Base-by-base conservation (phyloP, 106 monocot genomes). In the Dendrobium catenatum region DNA sequence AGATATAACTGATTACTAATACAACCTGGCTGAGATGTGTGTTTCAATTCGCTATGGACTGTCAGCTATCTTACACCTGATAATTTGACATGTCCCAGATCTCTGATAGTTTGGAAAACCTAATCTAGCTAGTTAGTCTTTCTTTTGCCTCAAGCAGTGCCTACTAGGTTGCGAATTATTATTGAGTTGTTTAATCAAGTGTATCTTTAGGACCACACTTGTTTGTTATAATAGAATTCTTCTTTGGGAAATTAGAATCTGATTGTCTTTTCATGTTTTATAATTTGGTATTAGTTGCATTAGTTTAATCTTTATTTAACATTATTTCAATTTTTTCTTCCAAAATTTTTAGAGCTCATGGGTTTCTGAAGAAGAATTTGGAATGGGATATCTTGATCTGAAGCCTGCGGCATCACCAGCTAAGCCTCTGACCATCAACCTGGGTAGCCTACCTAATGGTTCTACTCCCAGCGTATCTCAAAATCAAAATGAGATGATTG, bases 361-460 rank as follows among this genome's bases (percentile, higher is more conserved):
- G 99, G 80, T 99, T 79, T 88, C 95, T 83, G 99, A 99, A 41
- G 99, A 99, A 80, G 99, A 91, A 37, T 99, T 99, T 89, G 81
- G 84, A 67, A 99, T 99, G 99, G 99, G 99, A 4, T 81, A 84
- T 81, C 24, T 95, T 83, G 99, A 95, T 55, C 58, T 88, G 55
- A 99, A 91, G 82, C 87, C 84, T 77, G 78, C 82, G 73, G 76
- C 86, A 79, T 84, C 88, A 54, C 80, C 88, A 61, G 79, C 88
- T 41, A 99, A 93, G 81, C 61, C 79, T 59, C 19, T 84, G 40
- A 31, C 79, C 55, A 81, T 85, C 83, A 89, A 80, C 68, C 42
- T 51, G 2, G 61, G 55, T 13, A 86, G 66, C 77, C n/a, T 79
- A 17, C 70, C 77, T 54, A 83, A 82, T 83, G 79, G 82, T 75